Base-by-base conservation (phyloP, 2,329 filamentous ascomycete genomes). In the Alternaria viburni region DNA sequence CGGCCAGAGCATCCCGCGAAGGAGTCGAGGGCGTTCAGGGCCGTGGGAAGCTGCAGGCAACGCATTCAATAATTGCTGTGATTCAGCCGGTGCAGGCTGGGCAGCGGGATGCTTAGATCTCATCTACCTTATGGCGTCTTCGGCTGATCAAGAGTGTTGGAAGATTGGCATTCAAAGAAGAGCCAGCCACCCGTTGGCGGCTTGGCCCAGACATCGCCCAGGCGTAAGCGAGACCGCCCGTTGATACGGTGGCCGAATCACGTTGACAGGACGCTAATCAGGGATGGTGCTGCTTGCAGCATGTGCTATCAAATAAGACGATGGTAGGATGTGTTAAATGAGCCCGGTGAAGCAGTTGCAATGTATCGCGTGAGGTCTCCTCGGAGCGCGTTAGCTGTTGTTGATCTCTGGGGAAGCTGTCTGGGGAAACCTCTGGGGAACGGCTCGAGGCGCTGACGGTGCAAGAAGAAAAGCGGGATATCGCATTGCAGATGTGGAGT, bases 201-300 rank as follows among this genome's bases (percentile, higher is more conserved):
- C 30, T 15, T 28, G 25, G 59, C 52, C 54, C 60, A 54, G 57
- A 26, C 44, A 51, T 54, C 32, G 57, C 51, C 61, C 51, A 63
- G 61, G 45, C 26, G 8, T 56, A 45, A 56, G 61, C 61, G 45
- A 63, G 57, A 45, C 25, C 50, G 46, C 60, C 56, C 50, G 59
- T 49, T 46, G 21, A 46, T 30, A 54, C 45, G 51, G 28, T 59
- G 12, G 25, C 9, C 61, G 41, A 41, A 25, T n/a, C 23, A 56
- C 19, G 41, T 49, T 50, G 45, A 21, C 17, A 49, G 52, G 55
- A 45, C 28, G 50, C 62, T 62, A 54, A 55, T 36, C 58, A 55
- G 30, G 45, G 45, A 41, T 57, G 6, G 9, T 19, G 23, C 17
- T 45, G 41, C 25, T 41, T 61, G 41, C 59, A 62, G 28, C 41